Evolutionary conservation across 169 alveolate species (phyloP).

Genomic region (Babesia caballi): DNA sequence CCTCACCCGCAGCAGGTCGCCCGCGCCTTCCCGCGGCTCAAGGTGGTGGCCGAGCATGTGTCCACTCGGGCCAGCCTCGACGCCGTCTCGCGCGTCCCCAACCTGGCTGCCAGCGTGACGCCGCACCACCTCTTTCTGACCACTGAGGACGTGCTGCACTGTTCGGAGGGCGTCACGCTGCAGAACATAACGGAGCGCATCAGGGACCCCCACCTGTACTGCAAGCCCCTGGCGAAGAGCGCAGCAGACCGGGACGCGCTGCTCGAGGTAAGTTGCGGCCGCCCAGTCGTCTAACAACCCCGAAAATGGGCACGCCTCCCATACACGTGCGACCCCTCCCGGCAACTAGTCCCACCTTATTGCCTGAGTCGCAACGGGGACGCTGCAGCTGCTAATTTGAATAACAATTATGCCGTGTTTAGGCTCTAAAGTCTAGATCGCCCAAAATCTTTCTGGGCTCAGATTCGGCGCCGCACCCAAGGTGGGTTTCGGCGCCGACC

Average conservation of each 20-base stretch:
- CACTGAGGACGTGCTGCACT: constrained; percentile 29
- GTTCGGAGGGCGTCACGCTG: constrained; percentile 21
- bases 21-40: constrained; percentile 62
- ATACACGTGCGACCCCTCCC: too few relatives aligned
- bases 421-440: constrained; percentile 31
- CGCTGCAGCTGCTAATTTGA: too few relatives aligned
- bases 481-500: neutral
- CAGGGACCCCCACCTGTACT: constrained; percentile 70
- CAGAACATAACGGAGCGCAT: constrained; percentile 41
- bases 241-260: constrained; percentile 69
- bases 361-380: too few relatives aligned
- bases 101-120: constrained; percentile 61
- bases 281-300: too few relatives aligned
- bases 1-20: constrained; percentile 46
- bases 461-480: constrained; percentile 79
- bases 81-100: constrained; percentile 54
- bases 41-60: constrained; percentile 77
- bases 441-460: constrained; percentile 74
- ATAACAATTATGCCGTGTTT: too few relatives aligned
- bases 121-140: constrained; percentile 57
- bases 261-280: constrained; percentile 31
- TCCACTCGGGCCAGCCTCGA: constrained; percentile 57
- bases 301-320: too few relatives aligned
- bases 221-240: constrained; percentile 75
- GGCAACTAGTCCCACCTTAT: too few relatives aligned